Conservation (phyloP, 1,139 yeast species). For the Candida albicans region DNA sequence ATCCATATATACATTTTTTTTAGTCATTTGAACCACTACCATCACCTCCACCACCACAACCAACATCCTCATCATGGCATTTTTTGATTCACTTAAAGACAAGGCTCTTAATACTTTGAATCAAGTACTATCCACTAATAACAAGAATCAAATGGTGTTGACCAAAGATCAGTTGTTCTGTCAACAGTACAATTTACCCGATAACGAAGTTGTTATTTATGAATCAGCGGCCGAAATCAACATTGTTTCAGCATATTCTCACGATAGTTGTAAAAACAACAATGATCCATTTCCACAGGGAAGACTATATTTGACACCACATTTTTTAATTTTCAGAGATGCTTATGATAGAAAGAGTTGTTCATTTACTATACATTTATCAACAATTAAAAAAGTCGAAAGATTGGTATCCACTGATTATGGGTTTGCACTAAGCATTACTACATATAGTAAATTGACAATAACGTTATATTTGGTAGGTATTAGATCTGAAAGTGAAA, state of each 20-base stretch:
- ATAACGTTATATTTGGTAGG: conserved; percentile 77
- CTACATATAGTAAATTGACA: conserved; percentile 65
- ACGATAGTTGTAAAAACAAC: conserved; percentile 25
- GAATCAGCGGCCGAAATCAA: conserved; percentile 72
- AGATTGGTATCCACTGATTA: conserved; percentile 74
- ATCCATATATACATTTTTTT: too few relatives aligned
- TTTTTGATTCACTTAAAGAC: conserved; percentile 47
- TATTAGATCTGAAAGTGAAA: conserved; percentile 73
- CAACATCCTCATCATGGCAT: conserved; percentile 38
- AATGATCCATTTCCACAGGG: conserved; percentile 48
- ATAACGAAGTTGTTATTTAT: conserved; percentile 61
- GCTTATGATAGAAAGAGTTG: conserved; percentile 69
- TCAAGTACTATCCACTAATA: conserved; percentile 40
- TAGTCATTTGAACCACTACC: background rate
- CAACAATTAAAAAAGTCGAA: conserved; percentile 83
- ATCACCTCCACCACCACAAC: background rate
- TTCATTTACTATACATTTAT: conserved; percentile 68
- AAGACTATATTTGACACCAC: conserved; percentile 65
- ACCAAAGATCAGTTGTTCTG: conserved; percentile 72
- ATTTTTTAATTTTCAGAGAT: conserved; percentile 73
- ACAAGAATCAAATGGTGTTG: conserved; percentile 26
- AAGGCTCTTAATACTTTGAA: conserved; percentile 47
- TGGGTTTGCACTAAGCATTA: conserved; percentile 75
- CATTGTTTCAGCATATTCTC: conserved; percentile 39
- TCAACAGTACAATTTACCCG: conserved; percentile 67